These are phyloP conservation scores for Salvia hispanica DNA, from an alignment of 257 asterid species.

Conservation along the genomic window DNA sequence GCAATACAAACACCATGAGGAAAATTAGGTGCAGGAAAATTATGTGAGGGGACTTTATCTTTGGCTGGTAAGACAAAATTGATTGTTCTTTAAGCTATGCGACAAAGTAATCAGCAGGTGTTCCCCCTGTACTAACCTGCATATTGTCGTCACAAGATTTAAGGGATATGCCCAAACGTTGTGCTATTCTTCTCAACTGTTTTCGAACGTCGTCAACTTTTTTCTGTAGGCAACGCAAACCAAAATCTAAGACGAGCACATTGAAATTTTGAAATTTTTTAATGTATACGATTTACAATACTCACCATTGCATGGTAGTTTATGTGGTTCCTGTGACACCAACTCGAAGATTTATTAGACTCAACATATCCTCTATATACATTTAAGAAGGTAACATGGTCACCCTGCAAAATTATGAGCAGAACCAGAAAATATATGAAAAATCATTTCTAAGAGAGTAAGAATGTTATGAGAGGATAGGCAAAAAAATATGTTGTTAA, in stretches of 20 bases:
- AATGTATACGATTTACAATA: slow-evolving; percentile 22
- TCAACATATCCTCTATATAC: slow-evolving; percentile 84
- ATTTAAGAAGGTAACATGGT: slow-evolving; percentile 85
- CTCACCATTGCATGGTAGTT: slow-evolving; percentile 94
- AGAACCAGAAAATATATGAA: not conserved
- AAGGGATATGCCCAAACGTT: slow-evolving; percentile 68
- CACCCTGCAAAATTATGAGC: slow-evolving; percentile 66
- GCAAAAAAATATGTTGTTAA: not conserved
- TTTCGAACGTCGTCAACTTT: slow-evolving; percentile 77
- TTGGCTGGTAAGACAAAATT: not conserved
- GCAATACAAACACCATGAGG: no score
- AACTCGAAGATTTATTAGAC: slow-evolving; percentile 81
- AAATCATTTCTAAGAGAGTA: not conserved
- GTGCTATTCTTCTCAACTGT: slow-evolving; percentile 79
- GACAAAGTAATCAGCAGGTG: slow-evolving; percentile 22
- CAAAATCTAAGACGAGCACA: slow-evolving; percentile 21
- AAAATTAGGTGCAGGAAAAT: no score
- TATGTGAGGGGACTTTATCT: no score
- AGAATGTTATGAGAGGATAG: not conserved
- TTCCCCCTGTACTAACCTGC: slow-evolving; percentile 45
- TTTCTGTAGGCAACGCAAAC: slow-evolving; percentile 54
- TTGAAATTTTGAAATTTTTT: slow-evolving; percentile 12
- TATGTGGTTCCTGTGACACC: slow-evolving; percentile 94
- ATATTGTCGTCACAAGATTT: slow-evolving; percentile 86
- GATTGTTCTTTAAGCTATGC: not conserved